Percentiles rank a stretch among this genome's conserved stretches.
These are phyloP conservation scores for Salix viminalis DNA, from an alignment of 345 rosid species.

Conservation along the genomic window DNA sequence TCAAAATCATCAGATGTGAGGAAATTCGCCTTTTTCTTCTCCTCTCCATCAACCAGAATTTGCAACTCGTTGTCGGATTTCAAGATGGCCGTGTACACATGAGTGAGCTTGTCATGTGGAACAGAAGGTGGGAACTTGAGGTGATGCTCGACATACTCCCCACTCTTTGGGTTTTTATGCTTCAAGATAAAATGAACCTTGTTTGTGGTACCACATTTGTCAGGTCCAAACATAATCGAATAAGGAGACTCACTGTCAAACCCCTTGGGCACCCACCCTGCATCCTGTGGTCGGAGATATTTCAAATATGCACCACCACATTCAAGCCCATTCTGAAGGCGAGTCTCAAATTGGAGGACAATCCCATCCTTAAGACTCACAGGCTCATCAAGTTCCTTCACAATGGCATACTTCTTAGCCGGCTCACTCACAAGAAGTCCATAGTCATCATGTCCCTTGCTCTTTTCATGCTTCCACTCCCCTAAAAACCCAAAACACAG, in stretches of 20 bases:
- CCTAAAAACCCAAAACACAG: constrained; percentile 33
- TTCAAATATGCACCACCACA: constrained; percentile 89
- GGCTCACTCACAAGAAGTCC: constrained; percentile 80
- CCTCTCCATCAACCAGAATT: constrained; percentile 74
- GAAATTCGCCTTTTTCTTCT: constrained; percentile 68
- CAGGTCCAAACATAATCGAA: constrained; percentile 88
- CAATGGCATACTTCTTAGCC: constrained; percentile 76
- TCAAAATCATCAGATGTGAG: constrained; percentile 73
- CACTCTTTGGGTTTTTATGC: constrained; percentile 91
- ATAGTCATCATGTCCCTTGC: constrained; percentile 82
- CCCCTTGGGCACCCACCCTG: constrained; percentile 63
- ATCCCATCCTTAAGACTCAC: constrained; percentile 61
- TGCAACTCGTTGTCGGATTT: constrained; percentile 61
- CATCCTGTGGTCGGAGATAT: constrained; percentile 70
- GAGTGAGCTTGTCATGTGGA: constrained; percentile 74
- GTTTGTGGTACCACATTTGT: constrained; percentile 82
- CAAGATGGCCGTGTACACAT: constrained; percentile 77
- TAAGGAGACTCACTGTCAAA: constrained; percentile 75
- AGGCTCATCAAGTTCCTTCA: constrained; percentile 59
- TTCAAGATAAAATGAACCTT: constrained; percentile 83
- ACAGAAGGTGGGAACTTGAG: constrained; percentile 77
- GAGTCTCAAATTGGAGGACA: constrained; percentile 73
- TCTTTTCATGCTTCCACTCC: constrained; percentile 72
- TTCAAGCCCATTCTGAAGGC: constrained; percentile 77
- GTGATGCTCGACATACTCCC: constrained; percentile 72